Evolutionary conservation across 73 alveolate species (phyloP), one percentile per base, ranked within the genome.

Genomic region (Urostyla sp.): DNA sequence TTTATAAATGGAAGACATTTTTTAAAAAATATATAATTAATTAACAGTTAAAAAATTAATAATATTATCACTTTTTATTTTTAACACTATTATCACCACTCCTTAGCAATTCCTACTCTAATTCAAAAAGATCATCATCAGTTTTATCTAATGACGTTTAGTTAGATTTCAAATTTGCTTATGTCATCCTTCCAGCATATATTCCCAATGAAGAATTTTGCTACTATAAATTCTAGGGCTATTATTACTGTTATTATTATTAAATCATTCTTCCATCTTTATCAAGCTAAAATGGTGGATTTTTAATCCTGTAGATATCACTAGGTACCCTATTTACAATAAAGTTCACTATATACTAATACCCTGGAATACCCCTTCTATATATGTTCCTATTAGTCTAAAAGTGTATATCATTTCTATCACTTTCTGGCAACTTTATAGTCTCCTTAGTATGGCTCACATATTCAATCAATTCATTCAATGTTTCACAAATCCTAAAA

Each of bases 291-390:
- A 75, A 44, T 24, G 21, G 23, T 3, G 78, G 87, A 56, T 57
- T 75, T 44, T 58, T 55, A 30, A 75, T 23, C 50, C 87, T n/a
- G 46, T 55, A 75, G 55, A 75, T 36, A 32, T 83, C 87, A 32
- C 83, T 55, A 7, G 91, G 91, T 7, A 83, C 84, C 8, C 67
- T 31, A 59, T 84, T 84, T 87, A 84, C 75, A 3, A 84, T 26
- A 84, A 84, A 84, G 69, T 74, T 84, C 3, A 35, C 49, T 15
- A 74, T 54, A 51, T 84, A 84, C 6, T 30, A 50, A 53, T 84
- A 69, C 28, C 84, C 77, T 1, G 92, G 87, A 21, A 37, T 55
- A 0, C 79, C 15, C 11, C 77, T 28, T 20, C 84, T 43, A 49
- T 50, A 69, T 31, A 84, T n/a, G 30, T 74, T 72, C 0, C 72